phyloP scores from a whole-genome alignment of 345 rosid genomes.

The Aegle marmelos region DNA sequence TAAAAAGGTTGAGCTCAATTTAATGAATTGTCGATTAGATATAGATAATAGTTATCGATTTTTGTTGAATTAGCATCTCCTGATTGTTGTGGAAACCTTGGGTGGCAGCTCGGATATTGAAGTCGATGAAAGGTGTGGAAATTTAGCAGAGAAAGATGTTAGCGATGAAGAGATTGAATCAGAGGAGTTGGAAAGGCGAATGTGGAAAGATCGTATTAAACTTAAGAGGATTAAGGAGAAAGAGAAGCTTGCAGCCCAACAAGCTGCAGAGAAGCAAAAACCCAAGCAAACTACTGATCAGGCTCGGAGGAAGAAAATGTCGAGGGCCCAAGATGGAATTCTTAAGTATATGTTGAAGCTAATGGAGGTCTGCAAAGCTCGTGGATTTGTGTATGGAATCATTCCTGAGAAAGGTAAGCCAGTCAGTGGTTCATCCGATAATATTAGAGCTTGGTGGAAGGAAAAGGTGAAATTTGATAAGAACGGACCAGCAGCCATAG shows the following conservation, averaged over 20 bases:
- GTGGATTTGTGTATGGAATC: constrained; percentile 93
- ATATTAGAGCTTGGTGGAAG: constrained; percentile 98
- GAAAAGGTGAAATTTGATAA: constrained; percentile 96
- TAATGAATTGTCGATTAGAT: not conserved
- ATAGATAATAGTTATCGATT: not conserved
- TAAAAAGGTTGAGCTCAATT: not conserved
- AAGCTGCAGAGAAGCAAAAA: constrained; percentile 74
- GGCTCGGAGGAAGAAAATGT: constrained; percentile 98
- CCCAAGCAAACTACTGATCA: constrained; percentile 77
- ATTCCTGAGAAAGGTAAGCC: constrained; percentile 97
- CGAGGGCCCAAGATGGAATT: constrained; percentile 98
- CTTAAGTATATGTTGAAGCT: constrained; percentile 97
- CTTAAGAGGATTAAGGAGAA: constrained; percentile 84
- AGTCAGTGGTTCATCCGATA: constrained; percentile 92
- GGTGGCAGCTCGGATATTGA: constrained; percentile 60
- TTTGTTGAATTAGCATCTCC: constrained; percentile 13
- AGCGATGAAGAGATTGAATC: constrained; percentile 95
- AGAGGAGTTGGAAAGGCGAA: constrained; percentile 80
- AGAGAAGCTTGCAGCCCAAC: constrained; percentile 63
- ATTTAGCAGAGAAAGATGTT: constrained; percentile 85
- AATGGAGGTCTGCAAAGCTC: constrained; percentile 96
- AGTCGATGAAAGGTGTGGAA: constrained; percentile 72
- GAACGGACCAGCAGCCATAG: constrained; percentile 94
- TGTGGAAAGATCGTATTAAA: constrained; percentile 93
- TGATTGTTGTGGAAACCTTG: constrained; percentile 22